A percentile compares a stretch with the other conserved stretches of the same genome.
These are phyloP conservation scores for Phaeomoniella chlamydospora DNA, from an alignment of 2,329 filamentous ascomycete species.

Conservation along the genomic window DNA sequence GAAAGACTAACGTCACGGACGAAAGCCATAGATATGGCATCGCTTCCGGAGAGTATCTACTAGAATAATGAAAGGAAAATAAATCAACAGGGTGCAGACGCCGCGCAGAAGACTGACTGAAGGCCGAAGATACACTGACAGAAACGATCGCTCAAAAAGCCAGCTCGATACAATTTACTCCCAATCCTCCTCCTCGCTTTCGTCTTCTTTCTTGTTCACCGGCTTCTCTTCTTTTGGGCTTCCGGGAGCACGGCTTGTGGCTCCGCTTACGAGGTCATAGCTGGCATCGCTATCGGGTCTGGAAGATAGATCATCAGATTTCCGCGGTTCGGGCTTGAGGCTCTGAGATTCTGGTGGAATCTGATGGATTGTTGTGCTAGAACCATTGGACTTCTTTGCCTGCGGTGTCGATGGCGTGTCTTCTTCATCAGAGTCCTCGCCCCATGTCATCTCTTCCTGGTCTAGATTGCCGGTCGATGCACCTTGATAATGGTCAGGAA, in stretches of 20 bases:
- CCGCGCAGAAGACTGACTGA: no score
- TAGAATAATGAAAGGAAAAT: no score
- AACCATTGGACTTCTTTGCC: conserved; percentile 25
- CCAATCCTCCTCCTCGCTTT: conserved; percentile 29
- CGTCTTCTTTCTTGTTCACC: conserved; percentile 41
- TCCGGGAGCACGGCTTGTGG: conserved; percentile 61
- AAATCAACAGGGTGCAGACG: no score
- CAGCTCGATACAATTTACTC: no score
- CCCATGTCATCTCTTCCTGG: conserved; percentile 54
- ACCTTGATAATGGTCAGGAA: conserved; percentile 15
- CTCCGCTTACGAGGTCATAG: conserved; percentile 83
- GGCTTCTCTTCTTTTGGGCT: conserved; percentile 40
- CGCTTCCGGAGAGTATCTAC: no score
- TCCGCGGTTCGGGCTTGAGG: conserved; percentile 53
- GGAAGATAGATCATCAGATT: conserved; percentile 76
- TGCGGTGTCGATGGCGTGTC: conserved; percentile 27
- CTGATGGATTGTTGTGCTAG: conserved; percentile 15
- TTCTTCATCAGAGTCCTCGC: conserved; percentile 56
- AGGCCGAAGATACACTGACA: no score
- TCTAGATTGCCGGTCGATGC: conserved; percentile 44
- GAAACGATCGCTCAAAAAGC: no score
- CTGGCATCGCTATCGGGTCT: conserved; percentile 88
- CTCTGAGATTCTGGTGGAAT: conserved; percentile 21
- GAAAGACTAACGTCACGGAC: no score
- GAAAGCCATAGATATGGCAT: no score